Evolutionary conservation across 148 eudicot species (phyloP).

Genomic region (Fagopyrum esculentum): DNA sequence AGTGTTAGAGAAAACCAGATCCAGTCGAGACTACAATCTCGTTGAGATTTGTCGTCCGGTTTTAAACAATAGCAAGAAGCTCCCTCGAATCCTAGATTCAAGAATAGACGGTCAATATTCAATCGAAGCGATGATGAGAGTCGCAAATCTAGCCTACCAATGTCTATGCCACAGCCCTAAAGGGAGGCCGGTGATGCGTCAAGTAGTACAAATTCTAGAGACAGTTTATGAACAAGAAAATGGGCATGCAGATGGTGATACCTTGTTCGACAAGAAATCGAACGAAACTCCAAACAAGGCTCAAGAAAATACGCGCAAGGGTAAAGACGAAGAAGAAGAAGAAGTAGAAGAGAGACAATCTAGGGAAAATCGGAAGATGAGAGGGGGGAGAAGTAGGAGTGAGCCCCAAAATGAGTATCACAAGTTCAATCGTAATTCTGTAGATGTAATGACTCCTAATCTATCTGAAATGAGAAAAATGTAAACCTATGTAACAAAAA

Average conservation of each 20-base stretch:
- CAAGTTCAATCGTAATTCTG: not conserved
- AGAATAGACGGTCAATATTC: constrained; percentile 78
- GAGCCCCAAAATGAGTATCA: not conserved
- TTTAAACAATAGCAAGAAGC: constrained; percentile 63
- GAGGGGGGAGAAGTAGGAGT: constrained; percentile 2
- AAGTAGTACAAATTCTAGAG: constrained; percentile 64
- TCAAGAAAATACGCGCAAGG: not conserved
- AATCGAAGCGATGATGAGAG: constrained; percentile 44
- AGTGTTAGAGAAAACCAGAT: constrained; percentile 71
- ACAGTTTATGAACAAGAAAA: constrained; percentile 40
- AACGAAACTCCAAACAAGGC: not conserved
- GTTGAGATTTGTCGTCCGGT: constrained; percentile 81
- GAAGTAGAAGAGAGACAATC: not conserved
- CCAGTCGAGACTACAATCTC: constrained; percentile 69
- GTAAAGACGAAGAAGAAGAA: not conserved
- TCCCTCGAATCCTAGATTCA: constrained; percentile 50
- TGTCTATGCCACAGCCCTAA: constrained; percentile 80
- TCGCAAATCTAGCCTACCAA: constrained; percentile 70
- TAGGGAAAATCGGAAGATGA: not conserved
- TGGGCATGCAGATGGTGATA: constrained; percentile 13
- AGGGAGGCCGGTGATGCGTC: constrained; percentile 74
- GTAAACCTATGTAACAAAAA: not conserved
- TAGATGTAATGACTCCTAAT: not conserved
- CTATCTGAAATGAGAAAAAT: not conserved
- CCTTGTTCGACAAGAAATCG: not conserved